A percentile compares a stretch with the other conserved stretches of the same genome.
These are phyloP conservation scores for Penicillium bovifimosum DNA, from an alignment of 495 filamentous ascomycete genomes.

Conservation along the genomic window DNA sequence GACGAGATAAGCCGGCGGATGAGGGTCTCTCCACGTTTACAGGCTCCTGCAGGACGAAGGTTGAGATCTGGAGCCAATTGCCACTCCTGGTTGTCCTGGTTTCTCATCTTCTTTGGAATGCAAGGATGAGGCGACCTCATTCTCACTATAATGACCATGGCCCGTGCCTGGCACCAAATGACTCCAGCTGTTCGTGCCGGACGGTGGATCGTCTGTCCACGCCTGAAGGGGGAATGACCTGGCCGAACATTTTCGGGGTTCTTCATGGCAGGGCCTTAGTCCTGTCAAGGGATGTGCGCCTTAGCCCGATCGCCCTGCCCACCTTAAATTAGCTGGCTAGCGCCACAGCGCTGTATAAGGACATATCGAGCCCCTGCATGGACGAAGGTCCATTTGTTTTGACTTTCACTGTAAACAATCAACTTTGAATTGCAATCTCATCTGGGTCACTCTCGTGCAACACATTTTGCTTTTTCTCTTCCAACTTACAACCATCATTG, in stretches of 20 bases:
- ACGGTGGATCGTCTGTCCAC: constrained; percentile 1
- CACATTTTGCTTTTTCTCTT: constrained; percentile 20
- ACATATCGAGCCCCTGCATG: constrained; percentile 25
- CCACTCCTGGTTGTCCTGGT: background rate
- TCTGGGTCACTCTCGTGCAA: constrained; percentile 21
- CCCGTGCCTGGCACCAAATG: constrained; percentile 21
- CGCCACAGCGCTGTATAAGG: constrained; percentile 27
- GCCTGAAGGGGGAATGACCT: constrained; percentile 15
- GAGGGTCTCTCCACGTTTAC: constrained; percentile 25
- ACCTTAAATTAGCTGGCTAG: constrained; percentile 16
- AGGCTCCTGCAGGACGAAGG: constrained; percentile 19
- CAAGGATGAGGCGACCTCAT: constrained; percentile 26
- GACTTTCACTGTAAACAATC: constrained; percentile 9
- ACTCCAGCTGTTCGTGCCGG: constrained; percentile 14
- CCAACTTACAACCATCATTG: constrained; percentile 3
- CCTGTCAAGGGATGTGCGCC: constrained; percentile 26
- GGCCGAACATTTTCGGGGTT: constrained; percentile 19
- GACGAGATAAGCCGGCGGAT: constrained; percentile 16
- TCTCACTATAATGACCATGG: constrained; percentile 25
- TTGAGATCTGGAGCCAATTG: constrained; percentile 21
- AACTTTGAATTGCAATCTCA: constrained; percentile 16
- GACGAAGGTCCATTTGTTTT: constrained; percentile 12
- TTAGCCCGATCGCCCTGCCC: constrained; percentile 21
- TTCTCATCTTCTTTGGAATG: constrained; percentile 24
- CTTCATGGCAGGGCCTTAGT: constrained; percentile 19